Evolutionary conservation across 2,329 filamentous ascomycete species (phyloP).

Genomic region (Aspergillus sojae): DNA sequence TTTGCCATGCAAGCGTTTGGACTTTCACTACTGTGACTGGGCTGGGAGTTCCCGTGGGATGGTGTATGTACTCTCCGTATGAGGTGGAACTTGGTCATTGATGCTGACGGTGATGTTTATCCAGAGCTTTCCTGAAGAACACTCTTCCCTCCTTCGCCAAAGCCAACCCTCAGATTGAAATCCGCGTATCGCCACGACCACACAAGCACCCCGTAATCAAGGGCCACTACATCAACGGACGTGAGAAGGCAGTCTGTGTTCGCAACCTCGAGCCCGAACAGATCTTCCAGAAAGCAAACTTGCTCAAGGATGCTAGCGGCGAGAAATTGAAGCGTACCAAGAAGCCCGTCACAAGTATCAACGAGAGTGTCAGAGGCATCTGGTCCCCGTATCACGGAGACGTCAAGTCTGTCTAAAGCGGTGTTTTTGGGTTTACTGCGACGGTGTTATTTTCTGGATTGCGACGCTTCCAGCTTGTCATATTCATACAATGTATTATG

Average conservation of each 20-base stretch:
- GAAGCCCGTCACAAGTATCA: slow-evolving; percentile 63
- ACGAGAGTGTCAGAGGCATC: slow-evolving; percentile 66
- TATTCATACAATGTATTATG: slow-evolving; percentile 33
- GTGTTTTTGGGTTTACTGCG: slow-evolving; percentile 16
- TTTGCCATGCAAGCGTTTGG: slow-evolving; percentile 92
- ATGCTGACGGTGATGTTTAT: not conserved
- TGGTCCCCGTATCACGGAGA: slow-evolving; percentile 66
- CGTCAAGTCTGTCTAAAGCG: slow-evolving; percentile 51
- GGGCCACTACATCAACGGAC: slow-evolving; percentile 90
- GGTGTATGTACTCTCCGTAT: slow-evolving; percentile 64
- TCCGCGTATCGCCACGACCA: slow-evolving; percentile 88
- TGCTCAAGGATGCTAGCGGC: slow-evolving; percentile 50
- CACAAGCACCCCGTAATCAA: slow-evolving; percentile 84
- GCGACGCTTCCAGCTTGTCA: slow-evolving; percentile 19
- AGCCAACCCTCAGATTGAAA: slow-evolving; percentile 84
- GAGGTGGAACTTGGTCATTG: not conserved
- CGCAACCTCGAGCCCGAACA: slow-evolving; percentile 80
- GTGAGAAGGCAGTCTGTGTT: slow-evolving; percentile 83
- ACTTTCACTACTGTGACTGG: slow-evolving; percentile 97
- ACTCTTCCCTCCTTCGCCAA: slow-evolving; percentile 76
- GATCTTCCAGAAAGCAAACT: slow-evolving; percentile 73
- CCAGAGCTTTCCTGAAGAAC: slow-evolving; percentile 78
- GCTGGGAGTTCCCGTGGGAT: slow-evolving; percentile 91
- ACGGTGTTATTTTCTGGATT: slow-evolving; percentile 23
- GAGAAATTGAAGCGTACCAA: slow-evolving; percentile 55